These are phyloP conservation scores for Candolleomyces aberdarensis DNA, from an alignment of 768 basidiomycete species.

Conservation along the genomic window DNA sequence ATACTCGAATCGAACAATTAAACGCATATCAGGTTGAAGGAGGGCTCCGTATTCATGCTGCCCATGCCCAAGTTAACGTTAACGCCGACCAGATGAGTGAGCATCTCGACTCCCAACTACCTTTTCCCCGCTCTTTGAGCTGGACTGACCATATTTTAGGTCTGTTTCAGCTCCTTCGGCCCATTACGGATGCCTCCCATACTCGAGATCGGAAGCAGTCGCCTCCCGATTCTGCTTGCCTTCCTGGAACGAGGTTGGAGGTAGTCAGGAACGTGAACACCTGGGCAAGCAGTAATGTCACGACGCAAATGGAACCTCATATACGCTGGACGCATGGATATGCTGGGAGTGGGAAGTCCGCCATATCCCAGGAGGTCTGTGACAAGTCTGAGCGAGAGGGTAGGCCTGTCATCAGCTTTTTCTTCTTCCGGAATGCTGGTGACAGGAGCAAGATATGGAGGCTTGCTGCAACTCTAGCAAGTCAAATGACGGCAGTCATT, in stretches of 20 bases:
- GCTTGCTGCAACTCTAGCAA: constrained; percentile 11
- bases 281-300: not conserved
- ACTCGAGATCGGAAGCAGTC: not conserved
- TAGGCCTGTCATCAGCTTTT: too few relatives aligned
- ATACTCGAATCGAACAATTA: too few relatives aligned
- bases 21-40: too few relatives aligned
- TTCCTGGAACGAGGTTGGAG: not conserved
- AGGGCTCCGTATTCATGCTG: too few relatives aligned
- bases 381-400: too few relatives aligned
- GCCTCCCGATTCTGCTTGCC: not conserved
- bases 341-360: constrained; percentile 18
- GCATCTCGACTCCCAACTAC: too few relatives aligned
- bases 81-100: too few relatives aligned
- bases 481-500: not conserved
- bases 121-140: too few relatives aligned
- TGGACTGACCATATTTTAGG: not conserved
- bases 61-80: too few relatives aligned
- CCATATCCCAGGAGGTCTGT: not conserved
- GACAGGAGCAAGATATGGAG: not conserved
- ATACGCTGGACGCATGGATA: constrained; percentile 17
- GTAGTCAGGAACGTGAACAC: not conserved
- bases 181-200: not conserved
- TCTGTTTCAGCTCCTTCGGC: not conserved
- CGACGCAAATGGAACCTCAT: not conserved
- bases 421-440: not conserved